A percentile compares a stretch with the other conserved stretches of the same genome.
phyloP scores from a whole-genome alignment of 2,329 filamentous ascomycete species.

The Aspergillus vadensis region DNA sequence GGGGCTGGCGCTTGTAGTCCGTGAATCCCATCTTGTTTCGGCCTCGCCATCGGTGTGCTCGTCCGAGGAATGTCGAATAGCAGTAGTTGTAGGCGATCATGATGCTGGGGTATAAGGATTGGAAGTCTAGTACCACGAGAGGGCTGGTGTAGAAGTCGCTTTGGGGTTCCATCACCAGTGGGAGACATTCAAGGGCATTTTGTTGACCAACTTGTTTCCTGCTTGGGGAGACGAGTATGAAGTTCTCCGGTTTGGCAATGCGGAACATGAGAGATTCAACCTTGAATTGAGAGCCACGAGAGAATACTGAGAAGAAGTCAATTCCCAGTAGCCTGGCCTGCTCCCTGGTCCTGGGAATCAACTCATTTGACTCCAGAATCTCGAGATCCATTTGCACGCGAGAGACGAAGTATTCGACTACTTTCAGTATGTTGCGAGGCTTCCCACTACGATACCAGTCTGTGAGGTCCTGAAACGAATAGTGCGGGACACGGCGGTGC shows the following conservation, averaged over 20 bases:
- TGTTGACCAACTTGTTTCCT: slow-evolving; percentile 89
- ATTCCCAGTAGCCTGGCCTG: slow-evolving; percentile 90
- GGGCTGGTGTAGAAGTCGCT: slow-evolving; percentile 93
- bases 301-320: slow-evolving; percentile 96
- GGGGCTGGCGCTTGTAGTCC: slow-evolving; percentile 76
- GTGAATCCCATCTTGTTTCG: slow-evolving; percentile 93
- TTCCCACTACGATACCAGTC: slow-evolving; percentile 75
- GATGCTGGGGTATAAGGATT: slow-evolving; percentile 92
- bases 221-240: slow-evolving; percentile 84
- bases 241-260: slow-evolving; percentile 96
- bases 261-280: slow-evolving; percentile 99
- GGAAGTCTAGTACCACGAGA: slow-evolving; percentile 88
- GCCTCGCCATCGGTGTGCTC: slow-evolving; percentile 84
- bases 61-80: slow-evolving; percentile 92
- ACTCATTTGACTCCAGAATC: slow-evolving; percentile 85
- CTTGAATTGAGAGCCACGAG: slow-evolving; percentile 94
- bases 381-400: slow-evolving; percentile 83
- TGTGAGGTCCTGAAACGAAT: slow-evolving; percentile 76
- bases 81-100: slow-evolving; percentile 99
- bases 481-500: slow-evolving; percentile 85
- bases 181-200: slow-evolving; percentile 91
- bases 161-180: slow-evolving; percentile 95
- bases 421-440: slow-evolving; percentile 68
- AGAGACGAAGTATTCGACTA: slow-evolving; percentile 75
- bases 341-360: slow-evolving; percentile 86